These are phyloP conservation scores for Favolaschia claudopus DNA, from an alignment of 768 basidiomycete genomes.

Conservation along the genomic window DNA sequence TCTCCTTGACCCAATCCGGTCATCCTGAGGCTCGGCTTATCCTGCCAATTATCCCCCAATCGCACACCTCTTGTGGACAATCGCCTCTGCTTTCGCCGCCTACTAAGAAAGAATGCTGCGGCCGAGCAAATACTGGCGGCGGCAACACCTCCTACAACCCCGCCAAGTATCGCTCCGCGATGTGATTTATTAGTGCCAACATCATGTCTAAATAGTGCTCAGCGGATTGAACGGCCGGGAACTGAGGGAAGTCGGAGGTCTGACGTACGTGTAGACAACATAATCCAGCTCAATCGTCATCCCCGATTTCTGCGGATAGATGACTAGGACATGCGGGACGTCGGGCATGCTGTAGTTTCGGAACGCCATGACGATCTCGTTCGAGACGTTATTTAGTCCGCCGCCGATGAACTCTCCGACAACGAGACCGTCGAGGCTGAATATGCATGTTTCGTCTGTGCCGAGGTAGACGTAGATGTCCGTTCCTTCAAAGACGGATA, in stretches of 20 bases:
- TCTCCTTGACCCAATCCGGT: no score
- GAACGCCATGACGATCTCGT: conserved; percentile 1
- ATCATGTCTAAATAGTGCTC: neutral
- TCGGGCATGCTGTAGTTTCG: neutral
- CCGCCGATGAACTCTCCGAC: neutral
- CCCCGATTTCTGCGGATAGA: neutral
- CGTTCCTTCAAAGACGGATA: neutral
- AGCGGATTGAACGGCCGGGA: no score
- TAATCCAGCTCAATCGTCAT: conserved; percentile 9
- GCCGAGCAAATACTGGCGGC: neutral
- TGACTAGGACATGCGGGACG: conserved; percentile 1
- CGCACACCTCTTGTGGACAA: neutral
- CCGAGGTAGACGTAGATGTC: conserved; percentile 11
- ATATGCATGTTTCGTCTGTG: neutral
- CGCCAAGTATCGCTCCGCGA: conserved; percentile 6
- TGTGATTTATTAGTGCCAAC: neutral
- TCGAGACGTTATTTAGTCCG: no score
- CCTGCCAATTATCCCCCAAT: conserved; percentile 10
- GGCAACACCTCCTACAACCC: conserved; percentile 8
- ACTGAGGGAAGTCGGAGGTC: neutral
- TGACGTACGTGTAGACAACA: conserved; percentile 9
- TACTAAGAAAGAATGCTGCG: neutral
- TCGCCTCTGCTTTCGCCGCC: neutral
- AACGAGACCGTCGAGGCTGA: conserved; percentile 3
- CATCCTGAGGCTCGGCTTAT: conserved; percentile 10